Percentiles rank a stretch among this genome's conserved stretches.
These are phyloP conservation scores for Naegleria fowleri DNA, from an alignment of 208 protist genomes.

Conservation along the genomic window DNA sequence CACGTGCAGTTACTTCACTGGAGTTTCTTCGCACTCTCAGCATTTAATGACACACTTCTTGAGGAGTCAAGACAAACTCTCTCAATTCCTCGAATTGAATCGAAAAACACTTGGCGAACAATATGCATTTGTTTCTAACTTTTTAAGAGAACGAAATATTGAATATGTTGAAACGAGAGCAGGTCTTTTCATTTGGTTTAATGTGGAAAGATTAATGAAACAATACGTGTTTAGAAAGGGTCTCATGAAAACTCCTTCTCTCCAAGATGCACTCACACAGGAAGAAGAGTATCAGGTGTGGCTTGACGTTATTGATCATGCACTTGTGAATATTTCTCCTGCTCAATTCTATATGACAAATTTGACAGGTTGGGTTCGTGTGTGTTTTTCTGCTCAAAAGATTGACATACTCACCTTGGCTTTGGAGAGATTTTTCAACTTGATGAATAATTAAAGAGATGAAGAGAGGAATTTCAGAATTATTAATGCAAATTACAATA, in stretches of 20 bases:
- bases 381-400: slow-evolving; percentile 14
- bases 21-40: background rate
- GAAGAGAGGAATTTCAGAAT: background rate
- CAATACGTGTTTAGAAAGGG: background rate
- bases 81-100: background rate
- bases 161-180: background rate
- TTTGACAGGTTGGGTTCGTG: background rate
- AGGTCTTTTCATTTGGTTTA: background rate
- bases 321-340: background rate
- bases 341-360: background rate
- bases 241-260: background rate
- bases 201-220: background rate
- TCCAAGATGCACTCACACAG: background rate
- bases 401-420: background rate
- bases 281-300: slow-evolving; percentile 16
- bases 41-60: background rate
- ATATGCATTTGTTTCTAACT: background rate
- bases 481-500: background rate
- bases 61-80: background rate
- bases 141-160: background rate
- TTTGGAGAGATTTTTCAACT: slow-evolving; percentile 10
- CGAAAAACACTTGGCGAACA: background rate
- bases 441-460: background rate
- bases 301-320: background rate
- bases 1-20: background rate